Conservation (phyloP, 495 filamentous ascomycete species). For the Hypoxylon subgilvum region DNA sequence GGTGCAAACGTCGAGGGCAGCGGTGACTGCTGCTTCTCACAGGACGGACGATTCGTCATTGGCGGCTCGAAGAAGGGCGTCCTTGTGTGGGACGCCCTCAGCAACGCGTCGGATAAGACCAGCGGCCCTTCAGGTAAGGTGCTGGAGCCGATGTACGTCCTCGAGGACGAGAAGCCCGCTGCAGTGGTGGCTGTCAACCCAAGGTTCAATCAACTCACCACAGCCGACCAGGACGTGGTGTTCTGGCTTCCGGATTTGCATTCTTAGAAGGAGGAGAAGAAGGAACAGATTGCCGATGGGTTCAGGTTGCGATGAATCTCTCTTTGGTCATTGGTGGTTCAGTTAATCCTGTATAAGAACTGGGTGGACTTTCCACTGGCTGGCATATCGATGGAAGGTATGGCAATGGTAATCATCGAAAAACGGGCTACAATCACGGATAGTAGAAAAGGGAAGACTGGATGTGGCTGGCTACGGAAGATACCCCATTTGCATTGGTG, state of each 20-base stretch:
- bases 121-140: slow-evolving; percentile 59
- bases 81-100: slow-evolving; percentile 81
- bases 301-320: too few relatives aligned
- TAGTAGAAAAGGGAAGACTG: background rate
- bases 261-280: too few relatives aligned
- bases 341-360: too few relatives aligned
- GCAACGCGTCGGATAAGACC: slow-evolving; percentile 58
- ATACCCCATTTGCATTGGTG: slow-evolving; percentile 37
- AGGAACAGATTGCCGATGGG: too few relatives aligned
- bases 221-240: slow-evolving; percentile 82
- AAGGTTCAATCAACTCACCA: slow-evolving; percentile 85
- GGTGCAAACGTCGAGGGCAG: slow-evolving; percentile 54
- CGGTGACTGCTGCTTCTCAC: slow-evolving; percentile 86
- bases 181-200: slow-evolving; percentile 88
- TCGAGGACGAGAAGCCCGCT: slow-evolving; percentile 70
- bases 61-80: slow-evolving; percentile 76
- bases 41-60: slow-evolving; percentile 84
- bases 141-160: slow-evolving; percentile 66
- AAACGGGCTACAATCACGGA: too few relatives aligned
- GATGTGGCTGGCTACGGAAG: slow-evolving; percentile 28
- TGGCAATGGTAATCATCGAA: too few relatives aligned
- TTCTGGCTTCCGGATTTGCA: slow-evolving; percentile 89
- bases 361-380: too few relatives aligned
- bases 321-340: background rate
- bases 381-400: too few relatives aligned